Evolutionary conservation across 225 moss, liverwort and hornwort genomes (phyloP).

Genomic region (Sphagnum tenellum): DNA sequence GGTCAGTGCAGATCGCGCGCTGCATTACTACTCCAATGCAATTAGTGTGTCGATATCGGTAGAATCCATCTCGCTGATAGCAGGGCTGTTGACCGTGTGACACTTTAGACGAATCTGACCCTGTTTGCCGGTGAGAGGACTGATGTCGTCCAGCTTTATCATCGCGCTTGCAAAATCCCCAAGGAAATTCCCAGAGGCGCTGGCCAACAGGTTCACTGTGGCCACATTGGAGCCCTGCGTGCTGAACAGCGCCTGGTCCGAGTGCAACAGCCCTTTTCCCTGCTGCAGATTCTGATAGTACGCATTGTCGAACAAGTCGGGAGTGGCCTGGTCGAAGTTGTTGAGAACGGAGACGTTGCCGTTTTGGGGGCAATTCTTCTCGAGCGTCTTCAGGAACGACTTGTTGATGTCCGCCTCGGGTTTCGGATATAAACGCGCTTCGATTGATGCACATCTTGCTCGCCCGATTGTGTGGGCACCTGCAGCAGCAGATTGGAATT

Average conservation of each 20-base stretch:
- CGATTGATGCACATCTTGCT: slow-evolving; percentile 32
- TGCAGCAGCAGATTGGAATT: slow-evolving; percentile 5
- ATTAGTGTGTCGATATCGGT: no score
- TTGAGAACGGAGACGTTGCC: neutral
- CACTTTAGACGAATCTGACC: slow-evolving; percentile 45
- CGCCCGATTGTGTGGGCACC: slow-evolving; percentile 78
- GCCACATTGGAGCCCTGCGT: slow-evolving; percentile 1
- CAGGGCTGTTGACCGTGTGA: neutral
- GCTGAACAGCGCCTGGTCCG: slow-evolving; percentile 25
- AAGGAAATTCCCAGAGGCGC: slow-evolving; percentile 6
- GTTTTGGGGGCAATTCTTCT: slow-evolving; percentile 7
- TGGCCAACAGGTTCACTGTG: slow-evolving; percentile 4
- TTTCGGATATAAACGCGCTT: slow-evolving; percentile 16
- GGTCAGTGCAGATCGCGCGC: no score
- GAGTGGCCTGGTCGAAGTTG: slow-evolving; percentile 25
- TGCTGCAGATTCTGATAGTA: slow-evolving; percentile 39
- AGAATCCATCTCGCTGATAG: no score
- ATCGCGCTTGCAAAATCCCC: slow-evolving; percentile 14
- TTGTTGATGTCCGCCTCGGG: slow-evolving; percentile 17
- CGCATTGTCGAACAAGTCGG: slow-evolving; percentile 41
- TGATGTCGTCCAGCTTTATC: slow-evolving; percentile 37
- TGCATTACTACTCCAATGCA: no score
- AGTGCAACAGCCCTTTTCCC: slow-evolving; percentile 14
- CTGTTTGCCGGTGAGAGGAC: neutral
- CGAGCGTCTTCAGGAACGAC: slow-evolving; percentile 8